These are phyloP conservation scores for Golubevia sp. DNA, from an alignment of 1,284 basidiomycete genomes.

Conservation along the genomic window DNA sequence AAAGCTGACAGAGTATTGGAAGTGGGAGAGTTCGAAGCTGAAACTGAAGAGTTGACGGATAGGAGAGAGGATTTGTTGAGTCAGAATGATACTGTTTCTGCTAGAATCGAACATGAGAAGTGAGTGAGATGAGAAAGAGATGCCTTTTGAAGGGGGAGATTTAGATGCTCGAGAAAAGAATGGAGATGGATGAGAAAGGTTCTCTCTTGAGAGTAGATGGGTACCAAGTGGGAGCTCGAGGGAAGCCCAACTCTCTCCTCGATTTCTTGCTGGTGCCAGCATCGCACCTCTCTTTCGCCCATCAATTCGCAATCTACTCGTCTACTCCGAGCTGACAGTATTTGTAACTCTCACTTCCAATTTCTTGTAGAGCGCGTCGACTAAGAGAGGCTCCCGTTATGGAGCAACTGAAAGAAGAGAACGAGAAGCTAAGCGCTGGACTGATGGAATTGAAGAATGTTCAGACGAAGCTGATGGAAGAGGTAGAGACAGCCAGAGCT, in stretches of 20 bases:
- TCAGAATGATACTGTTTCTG: not conserved
- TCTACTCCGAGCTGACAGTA: too few relatives aligned
- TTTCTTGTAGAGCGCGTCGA: not conserved
- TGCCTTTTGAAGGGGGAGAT: too few relatives aligned
- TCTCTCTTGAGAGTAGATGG: too few relatives aligned
- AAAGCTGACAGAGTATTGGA: slow-evolving; percentile 33
- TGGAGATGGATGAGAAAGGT: too few relatives aligned
- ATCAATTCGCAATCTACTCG: too few relatives aligned
- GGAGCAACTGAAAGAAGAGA: not conserved
- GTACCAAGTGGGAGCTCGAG: too few relatives aligned
- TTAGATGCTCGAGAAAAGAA: too few relatives aligned
- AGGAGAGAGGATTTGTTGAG: not conserved
- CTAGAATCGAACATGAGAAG: not conserved
- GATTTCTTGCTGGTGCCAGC: too few relatives aligned
- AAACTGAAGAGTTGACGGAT: not conserved
- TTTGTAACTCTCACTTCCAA: too few relatives aligned
- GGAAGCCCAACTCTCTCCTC: too few relatives aligned
- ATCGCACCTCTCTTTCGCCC: too few relatives aligned
- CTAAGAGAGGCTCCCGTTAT: not conserved
- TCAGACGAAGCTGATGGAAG: not conserved
- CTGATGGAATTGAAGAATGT: not conserved
- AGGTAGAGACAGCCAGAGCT: not conserved
- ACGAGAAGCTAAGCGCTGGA: not conserved
- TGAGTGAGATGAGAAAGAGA: too few relatives aligned
- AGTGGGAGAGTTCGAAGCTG: slow-evolving; percentile 3